phyloP scores from a whole-genome alignment of 768 basidiomycete genomes.

The Leccinum incarnatum region DNA sequence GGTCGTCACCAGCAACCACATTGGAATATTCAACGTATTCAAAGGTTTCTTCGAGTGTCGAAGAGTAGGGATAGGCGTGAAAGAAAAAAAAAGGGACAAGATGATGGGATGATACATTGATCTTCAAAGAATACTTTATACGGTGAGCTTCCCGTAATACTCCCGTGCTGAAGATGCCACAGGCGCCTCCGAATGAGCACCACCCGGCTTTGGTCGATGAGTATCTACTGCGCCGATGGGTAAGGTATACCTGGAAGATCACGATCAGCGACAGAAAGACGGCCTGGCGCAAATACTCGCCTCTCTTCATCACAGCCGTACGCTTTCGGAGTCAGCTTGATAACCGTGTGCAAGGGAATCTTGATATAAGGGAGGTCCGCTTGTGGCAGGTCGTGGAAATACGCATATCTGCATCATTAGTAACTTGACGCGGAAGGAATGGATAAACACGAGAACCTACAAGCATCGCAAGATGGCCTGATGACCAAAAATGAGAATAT shows the following conservation, averaged over 20 bases:
- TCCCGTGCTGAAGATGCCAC: constrained; percentile 30
- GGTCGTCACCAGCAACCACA: background rate
- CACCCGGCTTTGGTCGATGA: constrained; percentile 61
- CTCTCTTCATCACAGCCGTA: constrained; percentile 99
- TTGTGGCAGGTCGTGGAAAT: constrained; percentile 91
- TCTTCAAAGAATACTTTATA: constrained; percentile 3
- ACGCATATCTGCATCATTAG: constrained; percentile 70
- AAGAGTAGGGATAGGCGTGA: background rate
- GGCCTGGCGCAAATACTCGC: constrained; percentile 35
- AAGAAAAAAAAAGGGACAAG: background rate
- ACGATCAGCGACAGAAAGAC: background rate
- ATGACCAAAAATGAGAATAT: constrained; percentile 95
- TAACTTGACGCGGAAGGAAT: background rate
- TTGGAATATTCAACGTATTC: background rate
- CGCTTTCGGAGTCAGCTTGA: constrained; percentile 96
- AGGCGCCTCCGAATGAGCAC: constrained; percentile 20
- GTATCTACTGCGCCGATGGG: constrained; percentile 95
- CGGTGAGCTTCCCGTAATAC: constrained; percentile 30
- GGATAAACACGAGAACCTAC: constrained; percentile 37
- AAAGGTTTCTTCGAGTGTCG: background rate
- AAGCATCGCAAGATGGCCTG: constrained; percentile 86
- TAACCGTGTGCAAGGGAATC: constrained; percentile 94
- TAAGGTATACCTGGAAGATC: constrained; percentile 63
- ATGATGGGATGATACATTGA: background rate
- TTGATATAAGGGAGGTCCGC: constrained; percentile 97